Conservation (phyloP, 2,329 filamentous ascomycete genomes). For the Fusarium devonianum region DNA sequence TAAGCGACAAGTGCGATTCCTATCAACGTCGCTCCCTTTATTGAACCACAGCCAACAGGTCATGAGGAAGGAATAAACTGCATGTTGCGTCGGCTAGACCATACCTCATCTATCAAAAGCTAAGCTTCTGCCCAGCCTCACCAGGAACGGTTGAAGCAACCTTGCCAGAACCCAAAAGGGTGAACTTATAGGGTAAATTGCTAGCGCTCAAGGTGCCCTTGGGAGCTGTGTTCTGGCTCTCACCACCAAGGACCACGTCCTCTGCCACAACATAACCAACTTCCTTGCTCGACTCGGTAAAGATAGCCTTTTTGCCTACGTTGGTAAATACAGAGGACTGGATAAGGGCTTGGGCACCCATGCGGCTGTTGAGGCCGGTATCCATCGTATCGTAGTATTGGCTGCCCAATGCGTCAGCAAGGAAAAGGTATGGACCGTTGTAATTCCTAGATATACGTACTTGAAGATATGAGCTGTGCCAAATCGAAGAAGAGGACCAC, state of each 20-base stretch:
- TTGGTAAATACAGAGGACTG: slow-evolving; percentile 36
- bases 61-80: too few relatives aligned
- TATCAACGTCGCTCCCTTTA: too few relatives aligned
- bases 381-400: slow-evolving; percentile 39
- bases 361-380: slow-evolving; percentile 37
- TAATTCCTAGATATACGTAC: too few relatives aligned
- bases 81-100: too few relatives aligned
- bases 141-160: slow-evolving; percentile 21
- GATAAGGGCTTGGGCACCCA: slow-evolving; percentile 35
- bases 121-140: slow-evolving; percentile 27
- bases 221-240: slow-evolving; percentile 25
- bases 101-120: too few relatives aligned
- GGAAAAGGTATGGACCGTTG: fast-evolving
- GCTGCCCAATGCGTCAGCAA: slow-evolving; percentile 1
- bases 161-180: slow-evolving; percentile 22
- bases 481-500: slow-evolving; percentile 66
- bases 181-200: slow-evolving; percentile 25
- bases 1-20: too few relatives aligned
- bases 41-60: too few relatives aligned
- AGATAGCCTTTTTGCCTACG: slow-evolving; percentile 38
- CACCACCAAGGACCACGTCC: slow-evolving; percentile 24
- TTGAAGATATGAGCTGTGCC: slow-evolving; percentile 63
- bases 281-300: slow-evolving; percentile 28
- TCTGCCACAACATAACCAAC: slow-evolving; percentile 25
- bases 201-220: slow-evolving; percentile 11